Base-by-base conservation (phyloP, 257 asterid species). In the Apocynum venetum region DNA sequence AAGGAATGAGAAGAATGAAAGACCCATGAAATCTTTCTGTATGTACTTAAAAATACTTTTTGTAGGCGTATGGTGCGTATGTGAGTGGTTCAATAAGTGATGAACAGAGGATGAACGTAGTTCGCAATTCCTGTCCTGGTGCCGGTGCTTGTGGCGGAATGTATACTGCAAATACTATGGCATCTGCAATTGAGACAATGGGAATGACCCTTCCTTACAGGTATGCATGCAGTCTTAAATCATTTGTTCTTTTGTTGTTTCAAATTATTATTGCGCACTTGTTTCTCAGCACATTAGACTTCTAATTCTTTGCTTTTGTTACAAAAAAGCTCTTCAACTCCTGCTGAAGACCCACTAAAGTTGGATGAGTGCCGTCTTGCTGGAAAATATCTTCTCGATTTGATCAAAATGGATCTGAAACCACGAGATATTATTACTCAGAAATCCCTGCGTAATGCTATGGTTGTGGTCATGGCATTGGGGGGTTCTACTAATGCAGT, bases 141-240 rank as follows among this genome's bases (percentile, higher is more conserved):
- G 99, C 99, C 1, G 99, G 99, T 83, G 99, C 99, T 77, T 95
- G 99, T 79, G 99, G 99, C 78, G 99, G 99, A 86, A 95, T 95
- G 99, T 95, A 95, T 68, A 95, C 99, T 20, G 99, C 99, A 74
- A 95, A 95, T 56, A 95, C 99, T 65, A 95, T 91, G 99, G 99
- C 99, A 72, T 93, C 98, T 51, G 99, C 99, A 46, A 95, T 95
- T 80, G 99, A 95, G 89, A 76, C 97, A 70, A 69, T 95, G 96
- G 98, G 99, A 79, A 95, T 95, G 98, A 86, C 98, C 31, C 97
- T 95, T 75, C 99, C 99, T 70, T 90, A 93, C 89, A 95, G 98
- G 98, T 95, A 74, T 63, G 19, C 78, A 77, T 77, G 69, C 52
- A 11, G 77, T 79, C 4, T 4, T 41, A 8, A n/a, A 69, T 35